phyloP scores from a whole-genome alignment of 176 grass and related monocot species.

The Zoysia japonica region DNA sequence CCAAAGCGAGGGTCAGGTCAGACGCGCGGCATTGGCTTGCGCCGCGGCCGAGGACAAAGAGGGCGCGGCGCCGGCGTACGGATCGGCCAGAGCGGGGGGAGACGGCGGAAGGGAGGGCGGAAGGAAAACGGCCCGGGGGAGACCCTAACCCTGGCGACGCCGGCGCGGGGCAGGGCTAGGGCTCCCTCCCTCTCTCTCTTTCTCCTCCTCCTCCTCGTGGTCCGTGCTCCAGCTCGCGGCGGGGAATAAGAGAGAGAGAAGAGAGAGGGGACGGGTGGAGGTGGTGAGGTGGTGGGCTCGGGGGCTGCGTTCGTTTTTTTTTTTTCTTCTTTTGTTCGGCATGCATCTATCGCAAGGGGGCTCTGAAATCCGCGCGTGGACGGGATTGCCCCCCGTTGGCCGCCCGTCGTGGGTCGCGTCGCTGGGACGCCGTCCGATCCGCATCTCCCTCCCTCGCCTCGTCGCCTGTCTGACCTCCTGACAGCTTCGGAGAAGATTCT shows the following conservation, averaged over 20 bases:
- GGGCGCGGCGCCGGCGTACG: constrained; percentile 30
- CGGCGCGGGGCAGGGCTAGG: constrained; percentile 54
- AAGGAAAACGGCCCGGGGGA: constrained; percentile 19
- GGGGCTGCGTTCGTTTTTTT: not conserved
- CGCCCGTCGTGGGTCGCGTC: constrained; percentile 33
- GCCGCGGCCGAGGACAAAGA: not conserved
- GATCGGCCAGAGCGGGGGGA: constrained; percentile 37
- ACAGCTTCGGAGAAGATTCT: too few species aligned
- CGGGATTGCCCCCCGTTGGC: constrained; percentile 55
- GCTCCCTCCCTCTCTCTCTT: constrained; percentile 33
- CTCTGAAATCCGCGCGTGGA: constrained; percentile 46
- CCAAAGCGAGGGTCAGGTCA: constrained; percentile 45
- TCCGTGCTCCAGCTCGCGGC: constrained; percentile 40
- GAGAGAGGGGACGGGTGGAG: not conserved
- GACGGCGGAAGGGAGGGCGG: constrained; percentile 25
- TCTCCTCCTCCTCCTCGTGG: constrained; percentile 35
- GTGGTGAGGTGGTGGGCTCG: constrained; percentile 35
- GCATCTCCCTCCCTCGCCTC: not conserved
- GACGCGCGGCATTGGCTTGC: constrained; percentile 52
- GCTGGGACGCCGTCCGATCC: constrained; percentile 36
- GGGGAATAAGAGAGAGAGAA: constrained; percentile 35
- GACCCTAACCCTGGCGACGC: constrained; percentile 61
- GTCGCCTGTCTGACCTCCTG: too few species aligned
- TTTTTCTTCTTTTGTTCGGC: constrained; percentile 34
- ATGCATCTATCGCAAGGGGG: constrained; percentile 43